Base-by-base conservation (phyloP, 1,139 yeast species). In the Debaryomyces singareniensis region DNA sequence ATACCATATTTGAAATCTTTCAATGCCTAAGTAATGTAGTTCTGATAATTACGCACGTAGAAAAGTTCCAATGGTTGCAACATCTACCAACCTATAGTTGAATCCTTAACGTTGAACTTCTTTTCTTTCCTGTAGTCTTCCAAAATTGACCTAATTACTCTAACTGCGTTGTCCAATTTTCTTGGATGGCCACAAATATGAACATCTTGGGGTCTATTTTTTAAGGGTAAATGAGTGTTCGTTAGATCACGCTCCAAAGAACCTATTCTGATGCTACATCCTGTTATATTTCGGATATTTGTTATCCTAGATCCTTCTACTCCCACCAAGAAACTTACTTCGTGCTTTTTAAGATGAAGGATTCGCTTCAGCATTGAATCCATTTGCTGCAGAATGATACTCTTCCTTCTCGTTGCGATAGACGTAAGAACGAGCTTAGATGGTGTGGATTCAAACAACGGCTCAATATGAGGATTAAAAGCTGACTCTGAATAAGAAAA, bases 271-370 rank as follows among this genome's bases (percentile, higher is more conserved):
- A 61, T 55, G 24, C 38, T 37, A 36, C 65, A 60, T 5, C 48
- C 49, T n/a, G 59, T 41, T 15, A 41, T 39, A n/a, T 41, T 29
- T 28, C 64, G 40, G 11, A 60, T 55, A 5, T 40, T 31, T 30
- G 42, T 41, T 9, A 61, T 43, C 27, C 57, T 35, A 1, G 33
- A 30, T 1, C 62, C 65, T 12, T 50, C 44, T 16, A 39, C 37
- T 3, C 67, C 66, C 16, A 61, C 43, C 3, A 60, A 35, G 13
- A 46, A 47, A n/a, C 54, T 46, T 1, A 58, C 60, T 33, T 59
- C 58, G 10, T 42, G 42, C 30, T 52, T 31, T 16, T 28, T 28
- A 10, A 31, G 20, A 18, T 11, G 29, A 9, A 31, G 5, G 7
- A 13, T 13, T 21, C 20, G 20, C 11, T 25, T 23, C 9, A n/a